Base-by-base conservation (phyloP, 768 basidiomycete genomes). In the Cantharellus cinnabarinus region DNA sequence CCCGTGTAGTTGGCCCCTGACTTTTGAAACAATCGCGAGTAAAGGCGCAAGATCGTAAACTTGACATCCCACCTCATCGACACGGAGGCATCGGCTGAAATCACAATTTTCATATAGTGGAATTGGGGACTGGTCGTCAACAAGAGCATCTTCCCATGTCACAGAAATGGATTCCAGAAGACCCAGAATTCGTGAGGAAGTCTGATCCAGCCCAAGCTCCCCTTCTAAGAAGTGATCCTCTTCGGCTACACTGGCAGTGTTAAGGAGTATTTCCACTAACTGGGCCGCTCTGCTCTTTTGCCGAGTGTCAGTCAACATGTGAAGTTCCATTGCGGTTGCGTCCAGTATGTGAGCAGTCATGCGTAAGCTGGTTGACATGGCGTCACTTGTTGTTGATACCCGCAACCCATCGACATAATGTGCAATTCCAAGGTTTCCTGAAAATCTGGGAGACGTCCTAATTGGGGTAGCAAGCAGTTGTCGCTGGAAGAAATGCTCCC, bases 401-500 rank as follows among this genome's bases (percentile, higher is more conserved):
- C 82, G 76, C 15, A 79, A 76, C 3, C 85, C 85, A 63, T 93
- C 88, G 37, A 70, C 71, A 66, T 88, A 90, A 41, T 77, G 67
- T 5, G 86, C 76, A 55, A 81, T 74, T 52, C 72, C 74, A 58
- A 71, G 73, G 0, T 79, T 76, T 3, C 77, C 76, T 42, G 73
- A 72, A 0, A 72, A 60, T 4, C 72, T 71, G 37, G 75, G 68
- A 0, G 86, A 82, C 0, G 77, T 76, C 1, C 59, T 50, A 5
- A 42, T 55, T 1, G 90, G 85, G 38, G 93, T 75, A 5, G 75
- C 78, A 3, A 80, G 77, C n/a, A 94, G 76, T 66, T 95, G 91
- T 2, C 85, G 78, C 2, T 80, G 79, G 65, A 91, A 90, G 72
- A 91, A 97, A 65, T 91, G 82, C 68, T 94, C 86, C 4, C 83